phyloP scores from a whole-genome alignment of 83 land plant species.

The Thuja plicata region DNA sequence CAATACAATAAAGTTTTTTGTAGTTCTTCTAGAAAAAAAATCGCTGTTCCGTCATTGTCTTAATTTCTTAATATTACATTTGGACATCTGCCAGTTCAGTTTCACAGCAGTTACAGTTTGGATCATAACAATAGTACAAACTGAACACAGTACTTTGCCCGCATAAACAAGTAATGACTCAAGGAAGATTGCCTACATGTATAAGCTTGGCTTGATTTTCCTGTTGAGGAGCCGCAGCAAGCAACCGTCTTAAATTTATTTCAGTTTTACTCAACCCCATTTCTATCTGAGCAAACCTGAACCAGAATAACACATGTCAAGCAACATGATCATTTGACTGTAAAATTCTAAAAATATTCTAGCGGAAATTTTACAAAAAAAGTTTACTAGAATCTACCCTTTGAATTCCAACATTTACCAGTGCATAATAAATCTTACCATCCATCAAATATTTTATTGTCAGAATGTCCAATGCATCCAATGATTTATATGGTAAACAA shows the following conservation, averaged over 20 bases:
- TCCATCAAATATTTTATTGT: not conserved
- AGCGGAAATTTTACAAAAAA: not conserved
- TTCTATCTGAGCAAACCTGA: not conserved
- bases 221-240: conserved; percentile 58
- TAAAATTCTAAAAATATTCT: not conserved
- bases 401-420: not conserved
- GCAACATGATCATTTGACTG: not conserved
- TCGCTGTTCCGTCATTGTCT: not conserved
- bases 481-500: not conserved
- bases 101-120: not conserved
- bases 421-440: not conserved
- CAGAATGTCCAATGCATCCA: not conserved
- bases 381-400: not conserved
- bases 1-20: not conserved
- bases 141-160: not conserved
- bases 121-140: not conserved
- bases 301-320: not conserved
- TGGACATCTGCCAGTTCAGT: not conserved
- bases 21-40: not conserved
- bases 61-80: not conserved
- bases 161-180: not conserved
- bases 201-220: conserved; percentile 57
- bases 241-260: conserved; percentile 56
- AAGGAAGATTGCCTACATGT: conserved; percentile 33
- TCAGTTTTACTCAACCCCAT: conserved; percentile 64